Conservation (phyloP, 2,329 filamentous ascomycete genomes). For the Sclerotinia glacialis region DNA sequence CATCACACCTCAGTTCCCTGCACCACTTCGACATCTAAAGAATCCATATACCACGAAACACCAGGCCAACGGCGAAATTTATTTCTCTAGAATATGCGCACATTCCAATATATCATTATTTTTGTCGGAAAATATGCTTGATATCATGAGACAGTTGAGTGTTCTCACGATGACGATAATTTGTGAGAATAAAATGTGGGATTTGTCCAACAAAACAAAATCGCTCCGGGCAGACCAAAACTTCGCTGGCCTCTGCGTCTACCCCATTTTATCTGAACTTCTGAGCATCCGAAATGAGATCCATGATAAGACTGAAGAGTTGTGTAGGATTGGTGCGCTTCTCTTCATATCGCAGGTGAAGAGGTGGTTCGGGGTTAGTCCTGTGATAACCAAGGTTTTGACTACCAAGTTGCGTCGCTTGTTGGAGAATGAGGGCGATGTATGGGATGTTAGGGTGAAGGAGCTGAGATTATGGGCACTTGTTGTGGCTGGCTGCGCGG, state of each 20-base stretch:
- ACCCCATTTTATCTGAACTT: conserved; percentile 2
- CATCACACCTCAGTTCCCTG: background rate
- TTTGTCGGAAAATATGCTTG: background rate
- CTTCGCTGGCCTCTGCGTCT: conserved; percentile 12
- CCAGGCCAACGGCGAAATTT: background rate
- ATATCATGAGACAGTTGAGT: conserved; percentile 5
- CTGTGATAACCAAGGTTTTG: background rate
- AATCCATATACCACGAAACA: background rate
- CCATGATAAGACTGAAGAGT: background rate
- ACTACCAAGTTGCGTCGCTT: background rate
- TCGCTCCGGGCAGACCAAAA: background rate
- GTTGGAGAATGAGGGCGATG: background rate
- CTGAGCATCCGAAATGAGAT: background rate
- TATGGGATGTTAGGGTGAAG: background rate
- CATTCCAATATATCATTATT: background rate
- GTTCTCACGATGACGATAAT: background rate
- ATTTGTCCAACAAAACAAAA: background rate
- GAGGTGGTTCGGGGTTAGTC: background rate
- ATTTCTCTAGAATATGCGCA: background rate
- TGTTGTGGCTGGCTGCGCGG: background rate
- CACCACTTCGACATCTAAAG: background rate
- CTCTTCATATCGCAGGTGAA: background rate
- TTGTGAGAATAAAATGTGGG: background rate
- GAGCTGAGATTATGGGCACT: background rate
- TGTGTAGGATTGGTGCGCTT: conserved; percentile 4